Percentiles rank a stretch among this genome's conserved stretches.
Conservation (phyloP, 306 rosid genomes). For the Dicorynia guianensis region DNA sequence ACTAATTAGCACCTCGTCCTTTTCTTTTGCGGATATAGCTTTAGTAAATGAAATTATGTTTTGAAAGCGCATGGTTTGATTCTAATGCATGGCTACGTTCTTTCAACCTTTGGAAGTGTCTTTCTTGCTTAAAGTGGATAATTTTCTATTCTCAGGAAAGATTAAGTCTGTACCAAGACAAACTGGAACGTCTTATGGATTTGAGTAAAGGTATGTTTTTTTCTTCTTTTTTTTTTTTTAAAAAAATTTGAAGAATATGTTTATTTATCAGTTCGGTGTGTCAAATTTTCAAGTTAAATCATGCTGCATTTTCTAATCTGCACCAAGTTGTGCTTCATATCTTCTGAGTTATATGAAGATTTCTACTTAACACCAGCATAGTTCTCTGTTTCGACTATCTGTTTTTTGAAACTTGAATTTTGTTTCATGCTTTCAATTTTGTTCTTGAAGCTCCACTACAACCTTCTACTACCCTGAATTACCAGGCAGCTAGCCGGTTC, state of each 20-base stretch:
- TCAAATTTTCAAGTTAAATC: conserved; percentile 9
- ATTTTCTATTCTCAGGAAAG: conserved; percentile 67
- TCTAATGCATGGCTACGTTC: conserved; percentile 31
- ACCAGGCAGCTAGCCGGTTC: conserved; percentile 87
- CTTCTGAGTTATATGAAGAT: conserved; percentile 9
- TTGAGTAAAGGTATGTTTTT: conserved; percentile 69
- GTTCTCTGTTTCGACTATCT: conserved; percentile 22
- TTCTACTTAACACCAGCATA: conserved; percentile 31
- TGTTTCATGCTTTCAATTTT: conserved; percentile 46
- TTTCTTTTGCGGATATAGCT: neutral
- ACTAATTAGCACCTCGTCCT: neutral
- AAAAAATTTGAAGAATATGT: neutral
- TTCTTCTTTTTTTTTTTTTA: neutral
- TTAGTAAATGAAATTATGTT: neutral
- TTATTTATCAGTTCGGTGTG: neutral
- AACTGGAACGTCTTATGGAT: conserved; percentile 63
- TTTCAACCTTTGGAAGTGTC: conserved; percentile 21
- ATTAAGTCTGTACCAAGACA: conserved; percentile 67
- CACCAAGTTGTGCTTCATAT: neutral
- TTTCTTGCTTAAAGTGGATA: conserved; percentile 25
- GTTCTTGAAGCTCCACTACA: conserved; percentile 78
- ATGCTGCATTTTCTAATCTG: neutral
- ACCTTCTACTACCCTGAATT: conserved; percentile 83
- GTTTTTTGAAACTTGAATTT: conserved; percentile 11
- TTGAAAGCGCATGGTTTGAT: neutral